Evolutionary conservation across 257 asterid genomes (phyloP), one percentile per base, ranked within the genome.

Genomic region (Solanum rostratum): DNA sequence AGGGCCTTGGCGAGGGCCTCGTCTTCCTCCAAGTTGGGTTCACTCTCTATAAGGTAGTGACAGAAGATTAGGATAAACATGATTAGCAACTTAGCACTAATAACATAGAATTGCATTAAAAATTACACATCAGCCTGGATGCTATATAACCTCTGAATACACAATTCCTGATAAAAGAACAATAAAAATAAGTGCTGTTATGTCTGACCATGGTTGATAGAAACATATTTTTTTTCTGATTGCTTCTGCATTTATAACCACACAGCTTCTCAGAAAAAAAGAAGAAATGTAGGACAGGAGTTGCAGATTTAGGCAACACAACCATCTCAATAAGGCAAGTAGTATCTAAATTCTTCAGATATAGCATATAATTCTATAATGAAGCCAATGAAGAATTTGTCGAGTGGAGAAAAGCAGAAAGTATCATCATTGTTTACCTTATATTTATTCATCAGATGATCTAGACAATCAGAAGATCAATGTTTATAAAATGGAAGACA

Each of bases 1-100:
- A 97, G 84, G 84, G 99, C 99, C 92, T 90, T 94, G 62, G 99
- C 99, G 50, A 97, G 95, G 85, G 74, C 91, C 89, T 95, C 98
- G 65, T 97, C 99, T 90, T 95, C 99, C 73, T 95, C 97, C 92
- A 94, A 88, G 83, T 84, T 87, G 81, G 94, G 79, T 78, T 90
- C 93, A 69, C 84, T 59, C 86, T 95, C 99, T 95, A 90, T 78
- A n/a, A 84, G 80, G 65, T 45, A 86, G 78, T 18, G 41, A 29
- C 22, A 85, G 39, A 63, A 79, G 39, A 79, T 33, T 46, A 85
- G 4, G 62, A 22, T 50, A 85, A 39, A 85, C 62, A 79, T 60
- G 54, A 68, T 45, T 14, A 66, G 60, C 33, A 83, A 19, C 68
- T 50, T 12, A 22, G 15, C 80, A 63, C 4, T 3, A 83, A 83